phyloP scores from a whole-genome alignment of 164 flowering plant genomes.

The Chimonanthus praecox region DNA sequence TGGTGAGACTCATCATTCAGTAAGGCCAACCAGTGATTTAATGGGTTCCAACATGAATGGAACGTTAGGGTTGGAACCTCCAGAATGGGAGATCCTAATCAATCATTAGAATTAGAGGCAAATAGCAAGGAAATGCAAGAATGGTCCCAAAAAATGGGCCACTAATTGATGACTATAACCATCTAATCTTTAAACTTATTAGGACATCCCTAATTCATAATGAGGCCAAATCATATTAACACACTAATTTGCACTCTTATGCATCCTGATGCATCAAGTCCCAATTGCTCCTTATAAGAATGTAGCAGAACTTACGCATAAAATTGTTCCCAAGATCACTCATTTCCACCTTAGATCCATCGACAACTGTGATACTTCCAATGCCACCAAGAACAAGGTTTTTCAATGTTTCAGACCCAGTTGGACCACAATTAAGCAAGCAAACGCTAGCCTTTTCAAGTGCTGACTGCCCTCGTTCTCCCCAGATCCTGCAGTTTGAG shows the following conservation, averaged over 20 bases:
- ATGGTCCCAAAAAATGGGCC: not conserved
- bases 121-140: not conserved
- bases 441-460: constrained; percentile 90
- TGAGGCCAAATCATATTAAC: not conserved
- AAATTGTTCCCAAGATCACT: constrained; percentile 96
- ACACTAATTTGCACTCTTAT: too few relatives aligned
- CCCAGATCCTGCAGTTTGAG: constrained; percentile 75
- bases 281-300: not conserved
- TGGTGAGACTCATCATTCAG: not conserved
- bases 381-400: constrained; percentile 97
- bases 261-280: not conserved
- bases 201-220: not conserved
- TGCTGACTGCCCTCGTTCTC: constrained; percentile 93
- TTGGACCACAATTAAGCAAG: constrained; percentile 93
- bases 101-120: not conserved
- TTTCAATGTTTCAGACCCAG: constrained; percentile 93
- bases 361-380: constrained; percentile 88
- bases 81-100: not conserved
- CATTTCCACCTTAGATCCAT: constrained; percentile 79
- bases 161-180: not conserved
- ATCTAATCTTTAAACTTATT: not conserved
- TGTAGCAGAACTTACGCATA: constrained; percentile 46
- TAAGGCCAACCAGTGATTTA: not conserved
- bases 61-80: not conserved
- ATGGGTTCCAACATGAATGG: not conserved